Base-by-base conservation (phyloP, 768 basidiomycete genomes). In the Mycena polygramma region DNA sequence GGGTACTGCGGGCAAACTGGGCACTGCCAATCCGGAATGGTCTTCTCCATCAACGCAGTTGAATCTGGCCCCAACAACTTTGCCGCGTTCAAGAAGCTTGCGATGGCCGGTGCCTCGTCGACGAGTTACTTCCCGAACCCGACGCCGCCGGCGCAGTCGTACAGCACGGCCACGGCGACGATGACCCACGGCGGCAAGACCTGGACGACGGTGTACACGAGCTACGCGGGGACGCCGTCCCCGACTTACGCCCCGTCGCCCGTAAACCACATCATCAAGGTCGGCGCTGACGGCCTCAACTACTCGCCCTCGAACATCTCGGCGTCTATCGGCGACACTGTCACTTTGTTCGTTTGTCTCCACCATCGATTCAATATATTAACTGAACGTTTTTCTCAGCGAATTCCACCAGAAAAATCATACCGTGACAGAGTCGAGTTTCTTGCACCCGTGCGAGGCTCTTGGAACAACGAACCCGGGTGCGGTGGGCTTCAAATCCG, bases 1-100 rank as follows among this genome's bases (percentile, higher is more conserved):
- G 82, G 79, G 9, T 85, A 81, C 77, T 86, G 86, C 72, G 77
- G 75, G 4, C 84, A 86, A 66, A 48, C 70, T 9, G 77, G 74
- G 45, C 71, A 87, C 76, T 87, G 87, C 74, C 78, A 77, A 0
- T 63, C 77, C 36, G 86, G 86, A 45, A 87, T 87, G 87, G 86
- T 87, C 62, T 86, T 86, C 75, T 73, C 84, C 19, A 80, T 80
- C 66, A 88, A 85, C 76, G 81, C 85, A 7, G 76, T 78, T 22
- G 67, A 69, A 63, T 41, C 57, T 1, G 67, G 71, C 2, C 71
- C 71, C 15, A 81, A 84, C 69, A 84, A 66, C 72, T 86, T 82
- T 68, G 81, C 72, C 6, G 84, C 83, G 1, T 86, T 85, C 79
- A 48, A 74, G 35, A 11, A 7, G 13, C 41, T 71, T 19, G 65